These are phyloP conservation scores for Lojkania enalia DNA, from an alignment of 2,329 filamentous ascomycete species.

Conservation along the genomic window DNA sequence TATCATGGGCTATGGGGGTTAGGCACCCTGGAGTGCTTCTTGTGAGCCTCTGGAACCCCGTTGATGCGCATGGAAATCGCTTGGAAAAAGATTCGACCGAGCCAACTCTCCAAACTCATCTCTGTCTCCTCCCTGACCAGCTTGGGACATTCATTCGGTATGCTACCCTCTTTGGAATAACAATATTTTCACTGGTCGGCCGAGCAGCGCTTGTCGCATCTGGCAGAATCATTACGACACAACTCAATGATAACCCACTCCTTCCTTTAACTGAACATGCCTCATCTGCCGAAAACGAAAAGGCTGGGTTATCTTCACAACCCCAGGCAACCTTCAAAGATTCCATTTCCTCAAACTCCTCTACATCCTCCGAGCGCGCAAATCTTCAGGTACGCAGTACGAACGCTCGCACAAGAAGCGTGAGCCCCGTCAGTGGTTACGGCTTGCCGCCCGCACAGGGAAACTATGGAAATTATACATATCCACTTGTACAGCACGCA, in stretches of 20 bases:
- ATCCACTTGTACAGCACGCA: conserved; percentile 47
- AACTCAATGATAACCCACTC: conserved; percentile 19
- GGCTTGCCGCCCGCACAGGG: conserved; percentile 23
- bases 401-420: conserved; percentile 42
- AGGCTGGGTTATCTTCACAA: conserved; percentile 19
- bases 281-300: conserved; percentile 33
- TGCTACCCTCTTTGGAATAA: conserved; percentile 61
- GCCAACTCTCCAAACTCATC: conserved; percentile 77
- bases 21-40: conserved; percentile 84
- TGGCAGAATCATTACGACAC: conserved; percentile 15
- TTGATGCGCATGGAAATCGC: conserved; percentile 59
- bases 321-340: conserved; percentile 16
- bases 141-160: conserved; percentile 83
- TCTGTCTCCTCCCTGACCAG: conserved; percentile 90
- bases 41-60: conserved; percentile 88
- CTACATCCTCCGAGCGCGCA: conserved; percentile 28
- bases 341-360: conserved; percentile 35
- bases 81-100: conserved; percentile 44
- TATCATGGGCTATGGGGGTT: conserved; percentile 96
- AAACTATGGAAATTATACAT: conserved; percentile 31
- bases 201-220: conserved; percentile 47
- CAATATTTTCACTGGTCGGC: conserved; percentile 52
- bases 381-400: conserved; percentile 33
- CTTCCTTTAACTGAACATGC: conserved; percentile 31
- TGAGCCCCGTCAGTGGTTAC: conserved; percentile 42